Evolutionary conservation across 1,284 basidiomycete genomes (phyloP), one percentile per base, ranked within the genome.

Genomic region (Trichosporon coremiiforme): DNA sequence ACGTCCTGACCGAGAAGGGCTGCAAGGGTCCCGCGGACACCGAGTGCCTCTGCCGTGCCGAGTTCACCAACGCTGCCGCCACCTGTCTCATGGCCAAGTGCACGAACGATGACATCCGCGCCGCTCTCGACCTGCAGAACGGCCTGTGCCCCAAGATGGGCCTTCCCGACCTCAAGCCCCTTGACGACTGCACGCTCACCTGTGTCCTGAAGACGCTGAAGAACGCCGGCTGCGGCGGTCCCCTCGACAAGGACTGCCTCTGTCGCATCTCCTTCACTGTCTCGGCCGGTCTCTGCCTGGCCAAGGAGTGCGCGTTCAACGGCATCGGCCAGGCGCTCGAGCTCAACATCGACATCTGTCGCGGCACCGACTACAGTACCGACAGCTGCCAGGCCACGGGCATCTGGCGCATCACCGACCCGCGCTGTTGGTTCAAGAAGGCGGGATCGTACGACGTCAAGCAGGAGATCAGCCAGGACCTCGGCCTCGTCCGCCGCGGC

Each of bases 211-310:
- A 60, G 60, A 38, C 62, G 20, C 62, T 68, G n/a, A 3, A 15
- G n/a, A 22, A 25, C 31, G 20, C 12, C 13, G 20, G 63, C n/a
- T 68, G 67, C 33, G 22, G 12, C 8, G 67, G 67, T 22, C 67
- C 67, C n/a, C 67, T 68, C n/a, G 62, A 68, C 45, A 68, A 68
- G 45, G 50, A 68, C 45, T 68, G 67, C 47, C 63, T 68, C 62
- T 68, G 67, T 47, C 33, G 45, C 9, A 12, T 68, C 33, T 22
- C 31, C n/a, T 68, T 68, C 38, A 31, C 50, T 2, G n/a, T 47
- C 38, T 20, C 60, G 25, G 55, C 55, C 2, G 38, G 36, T 13
- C 8, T 55, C n/a, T 68, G 68, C 31, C 36, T 45, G 17, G 41
- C 41, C 41, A 45, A 45, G 41, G 41, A 45, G 3, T 45, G 41